phyloP scores from a whole-genome alignment of 2,329 filamentous ascomycete genomes.

The Helotiales sp. region DNA sequence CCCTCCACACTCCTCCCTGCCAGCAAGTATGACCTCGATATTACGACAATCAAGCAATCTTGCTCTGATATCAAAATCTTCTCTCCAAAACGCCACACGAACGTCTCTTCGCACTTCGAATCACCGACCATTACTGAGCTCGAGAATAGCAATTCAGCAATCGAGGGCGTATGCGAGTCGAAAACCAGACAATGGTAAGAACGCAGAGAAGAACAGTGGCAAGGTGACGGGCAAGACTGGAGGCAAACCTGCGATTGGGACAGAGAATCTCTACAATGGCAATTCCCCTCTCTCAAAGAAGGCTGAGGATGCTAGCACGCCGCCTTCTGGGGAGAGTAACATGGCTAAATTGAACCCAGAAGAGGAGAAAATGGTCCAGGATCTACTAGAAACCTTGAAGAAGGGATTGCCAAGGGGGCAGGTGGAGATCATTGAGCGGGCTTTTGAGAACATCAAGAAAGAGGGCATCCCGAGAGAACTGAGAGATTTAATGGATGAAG shows the following conservation, averaged over 20 bases:
- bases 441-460: slow-evolving; percentile 62
- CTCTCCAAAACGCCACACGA: slow-evolving; percentile 52
- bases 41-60: slow-evolving; percentile 67
- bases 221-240: slow-evolving; percentile 36
- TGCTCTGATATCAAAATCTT: slow-evolving; percentile 60
- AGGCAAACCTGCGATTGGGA: slow-evolving; percentile 39
- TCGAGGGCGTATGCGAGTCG: slow-evolving; percentile 26
- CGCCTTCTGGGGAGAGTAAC: slow-evolving; percentile 25
- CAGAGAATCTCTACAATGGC: slow-evolving; percentile 46
- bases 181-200: not conserved
- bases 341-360: slow-evolving; percentile 47
- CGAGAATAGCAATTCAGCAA: slow-evolving; percentile 33
- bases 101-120: slow-evolving; percentile 44
- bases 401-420: slow-evolving; percentile 62
- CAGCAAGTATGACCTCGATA: slow-evolving; percentile 62
- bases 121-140: slow-evolving; percentile 40
- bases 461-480: slow-evolving; percentile 66
- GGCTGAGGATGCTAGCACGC: slow-evolving; percentile 28
- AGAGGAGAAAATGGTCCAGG: slow-evolving; percentile 58
- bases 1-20: slow-evolving; percentile 16
- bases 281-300: slow-evolving; percentile 38
- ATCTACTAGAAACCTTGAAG: slow-evolving; percentile 55
- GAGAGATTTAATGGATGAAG: slow-evolving; percentile 40
- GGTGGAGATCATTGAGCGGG: slow-evolving; percentile 56
- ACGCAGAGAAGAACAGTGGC: slow-evolving; percentile 9